A percentile compares a stretch with the other conserved stretches of the same genome.
Evolutionary conservation across 257 asterid genomes (phyloP).

Genomic region (Nicotiana otophora): DNA sequence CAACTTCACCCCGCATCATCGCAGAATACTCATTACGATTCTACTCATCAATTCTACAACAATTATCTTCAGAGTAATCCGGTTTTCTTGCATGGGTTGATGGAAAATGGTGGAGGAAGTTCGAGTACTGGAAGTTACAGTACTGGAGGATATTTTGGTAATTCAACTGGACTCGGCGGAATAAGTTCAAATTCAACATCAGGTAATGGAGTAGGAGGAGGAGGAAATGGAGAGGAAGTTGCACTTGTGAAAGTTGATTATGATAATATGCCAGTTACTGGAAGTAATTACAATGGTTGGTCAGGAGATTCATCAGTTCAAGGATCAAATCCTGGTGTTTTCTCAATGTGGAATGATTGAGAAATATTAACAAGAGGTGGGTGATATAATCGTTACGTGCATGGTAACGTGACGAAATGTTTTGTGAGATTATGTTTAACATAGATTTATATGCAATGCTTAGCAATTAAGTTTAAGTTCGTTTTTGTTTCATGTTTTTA

Average conservation of each 20-base stretch:
- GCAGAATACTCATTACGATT: too few species aligned
- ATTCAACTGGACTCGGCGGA: slow-evolving; percentile 27
- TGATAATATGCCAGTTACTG: slow-evolving; percentile 41
- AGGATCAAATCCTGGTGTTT: slow-evolving; percentile 47
- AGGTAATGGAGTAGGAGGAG: slow-evolving; percentile 25
- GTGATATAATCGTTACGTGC: neutral
- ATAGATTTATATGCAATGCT: neutral
- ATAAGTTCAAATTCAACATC: slow-evolving; percentile 28
- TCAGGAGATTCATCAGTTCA: slow-evolving; percentile 53
- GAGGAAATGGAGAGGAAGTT: slow-evolving; percentile 40
- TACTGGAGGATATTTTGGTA: slow-evolving; percentile 45
- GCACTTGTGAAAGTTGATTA: slow-evolving; percentile 71
- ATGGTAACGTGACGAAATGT: neutral
- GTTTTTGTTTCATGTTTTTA: neutral
- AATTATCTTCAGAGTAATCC: slow-evolving; percentile 45
- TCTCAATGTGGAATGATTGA: slow-evolving; percentile 74
- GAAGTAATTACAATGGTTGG: slow-evolving; percentile 48
- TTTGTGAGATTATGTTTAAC: neutral
- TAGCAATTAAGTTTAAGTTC: neutral
- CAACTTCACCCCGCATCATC: slow-evolving; percentile 24
- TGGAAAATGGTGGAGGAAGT: slow-evolving; percentile 38
- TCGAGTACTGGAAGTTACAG: slow-evolving; percentile 35
- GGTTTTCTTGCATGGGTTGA: slow-evolving; percentile 50
- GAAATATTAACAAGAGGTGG: neutral
- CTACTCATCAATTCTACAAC: slow-evolving; percentile 25